Base-by-base conservation (phyloP, 805 yeast genomes). In the Wickerhamomyces alni region DNA sequence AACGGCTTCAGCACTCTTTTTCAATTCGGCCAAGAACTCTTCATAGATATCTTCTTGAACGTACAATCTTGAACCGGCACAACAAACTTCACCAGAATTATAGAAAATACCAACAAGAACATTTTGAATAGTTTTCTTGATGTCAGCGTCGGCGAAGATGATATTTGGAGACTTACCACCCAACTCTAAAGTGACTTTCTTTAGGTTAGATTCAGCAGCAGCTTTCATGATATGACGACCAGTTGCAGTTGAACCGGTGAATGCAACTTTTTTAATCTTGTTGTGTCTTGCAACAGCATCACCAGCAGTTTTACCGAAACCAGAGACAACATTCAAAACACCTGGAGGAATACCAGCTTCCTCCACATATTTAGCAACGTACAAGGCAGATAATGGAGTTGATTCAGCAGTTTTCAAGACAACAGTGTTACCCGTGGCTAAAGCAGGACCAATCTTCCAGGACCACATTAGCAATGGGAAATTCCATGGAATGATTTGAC, bases 301-400 rank as follows among this genome's bases (percentile, higher is more conserved):
- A 62, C 96, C 96, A 39, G 88, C 82, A 54, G 73, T 79, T 58
- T 75, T 75, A 60, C 96, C 96, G 53, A 73, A 80, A 44, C 96
- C 96, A 50, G 87, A 77, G 37, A 87, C 71, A 52, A 88, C 75
- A 67, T 88, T 87, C 49, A 87, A 70, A 31, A 87, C 95, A 66
- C 96, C 96, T 30, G 85, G 75, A 50, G 96, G 96, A 63, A 86
- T 72, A 49, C 95, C 94, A 44, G 93, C 91, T 65, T 85, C 79
- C 60, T 75, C 72, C 57, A 78, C 64, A 54, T 82, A 75, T 44
- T 71, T 69, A 47, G 83, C 80, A 43, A 82, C 77, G 61, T 69
- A 83, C 52, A 87, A 73, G 45, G 89, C 91, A 43, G 94, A 82
- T 48, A 87, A 72, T 40, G 96, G 96, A 40, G 96, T 88, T 46